Percentiles rank a stretch among this genome's conserved stretches.
Evolutionary conservation across 352 stramenopile genomes (phyloP).

Genomic region (Phytophthora pini): DNA sequence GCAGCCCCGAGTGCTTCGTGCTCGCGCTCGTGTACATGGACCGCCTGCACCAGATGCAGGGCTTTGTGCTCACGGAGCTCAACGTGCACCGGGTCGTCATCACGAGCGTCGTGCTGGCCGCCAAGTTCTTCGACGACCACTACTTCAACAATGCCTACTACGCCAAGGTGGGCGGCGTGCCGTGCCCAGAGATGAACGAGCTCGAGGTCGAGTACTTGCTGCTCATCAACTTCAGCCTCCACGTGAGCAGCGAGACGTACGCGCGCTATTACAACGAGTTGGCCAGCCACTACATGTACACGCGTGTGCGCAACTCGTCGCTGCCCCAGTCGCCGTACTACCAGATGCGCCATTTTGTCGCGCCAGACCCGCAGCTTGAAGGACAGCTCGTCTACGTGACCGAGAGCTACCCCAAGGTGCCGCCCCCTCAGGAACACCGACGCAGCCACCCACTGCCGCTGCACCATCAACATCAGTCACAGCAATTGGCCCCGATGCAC

Average conservation of each 20-base stretch:
- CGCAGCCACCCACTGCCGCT: slow-evolving; percentile 39
- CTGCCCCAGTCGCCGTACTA: slow-evolving; percentile 46
- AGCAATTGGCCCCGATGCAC: slow-evolving; percentile 29
- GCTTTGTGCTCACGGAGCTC: slow-evolving; percentile 96
- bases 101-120: slow-evolving; percentile 96
- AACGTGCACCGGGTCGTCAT: slow-evolving; percentile 99
- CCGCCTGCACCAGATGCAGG: slow-evolving; percentile 96
- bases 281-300: slow-evolving; percentile 86
- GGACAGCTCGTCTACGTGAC: slow-evolving; percentile 85
- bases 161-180: slow-evolving; percentile 95
- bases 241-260: slow-evolving; percentile 93
- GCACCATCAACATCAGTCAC: slow-evolving; percentile 40
- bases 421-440: slow-evolving; percentile 29
- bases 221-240: slow-evolving; percentile 97
- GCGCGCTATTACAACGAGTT: slow-evolving; percentile 93
- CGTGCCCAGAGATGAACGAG: slow-evolving; percentile 96
- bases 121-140: slow-evolving; percentile 99
- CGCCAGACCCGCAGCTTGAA: slow-evolving; percentile 61
- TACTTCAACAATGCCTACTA: slow-evolving; percentile 99
- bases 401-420: slow-evolving; percentile 55
- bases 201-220: slow-evolving; percentile 98
- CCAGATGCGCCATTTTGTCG: slow-evolving; percentile 75
- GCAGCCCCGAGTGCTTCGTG: slow-evolving; percentile 98
- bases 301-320: slow-evolving; percentile 48
- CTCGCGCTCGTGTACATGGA: slow-evolving; percentile 99